Evolutionary conservation across 1,284 basidiomycete genomes (phyloP).

Genomic region (Vanrija sp.): DNA sequence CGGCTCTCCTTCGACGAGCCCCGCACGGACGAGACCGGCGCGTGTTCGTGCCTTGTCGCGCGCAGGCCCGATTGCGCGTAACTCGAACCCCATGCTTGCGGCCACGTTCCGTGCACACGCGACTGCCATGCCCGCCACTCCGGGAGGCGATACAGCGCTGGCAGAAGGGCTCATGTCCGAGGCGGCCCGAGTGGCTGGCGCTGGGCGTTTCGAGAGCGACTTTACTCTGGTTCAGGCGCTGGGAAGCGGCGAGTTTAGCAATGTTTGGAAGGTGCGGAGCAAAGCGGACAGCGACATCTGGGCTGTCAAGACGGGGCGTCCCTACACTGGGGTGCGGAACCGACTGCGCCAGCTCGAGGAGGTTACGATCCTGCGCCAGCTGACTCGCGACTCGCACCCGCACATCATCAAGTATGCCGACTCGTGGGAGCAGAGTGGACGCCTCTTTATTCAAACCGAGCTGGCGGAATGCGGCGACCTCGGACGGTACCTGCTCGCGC

Average conservation of each 20-base stretch:
- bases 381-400: slow-evolving; percentile 60
- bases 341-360: slow-evolving; percentile 88
- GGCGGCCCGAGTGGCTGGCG: slow-evolving; percentile 7
- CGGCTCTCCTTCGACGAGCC: background rate
- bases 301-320: slow-evolving; percentile 91
- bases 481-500: slow-evolving; percentile 80
- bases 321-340: slow-evolving; percentile 72
- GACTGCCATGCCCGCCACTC: slow-evolving; percentile 3
- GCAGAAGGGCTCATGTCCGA: slow-evolving; percentile 7
- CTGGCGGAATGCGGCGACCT: slow-evolving; percentile 90
- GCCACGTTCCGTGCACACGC: slow-evolving; percentile 26
- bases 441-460: slow-evolving; percentile 86
- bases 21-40: background rate
- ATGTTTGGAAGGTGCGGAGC: slow-evolving; percentile 81
- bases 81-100: slow-evolving; percentile 47
- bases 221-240: slow-evolving; percentile 76
- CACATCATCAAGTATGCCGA: slow-evolving; percentile 84
- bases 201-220: slow-evolving; percentile 42
- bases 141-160: slow-evolving; percentile 1
- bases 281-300: slow-evolving; percentile 63
- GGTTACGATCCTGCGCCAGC: slow-evolving; percentile 79
- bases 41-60: slow-evolving; percentile 10
- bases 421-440: slow-evolving; percentile 91
- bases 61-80: slow-evolving; percentile 33
- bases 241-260: slow-evolving; percentile 89